These are phyloP conservation scores for Trametes meyenii DNA, from an alignment of 768 basidiomycete genomes.

Conservation along the genomic window DNA sequence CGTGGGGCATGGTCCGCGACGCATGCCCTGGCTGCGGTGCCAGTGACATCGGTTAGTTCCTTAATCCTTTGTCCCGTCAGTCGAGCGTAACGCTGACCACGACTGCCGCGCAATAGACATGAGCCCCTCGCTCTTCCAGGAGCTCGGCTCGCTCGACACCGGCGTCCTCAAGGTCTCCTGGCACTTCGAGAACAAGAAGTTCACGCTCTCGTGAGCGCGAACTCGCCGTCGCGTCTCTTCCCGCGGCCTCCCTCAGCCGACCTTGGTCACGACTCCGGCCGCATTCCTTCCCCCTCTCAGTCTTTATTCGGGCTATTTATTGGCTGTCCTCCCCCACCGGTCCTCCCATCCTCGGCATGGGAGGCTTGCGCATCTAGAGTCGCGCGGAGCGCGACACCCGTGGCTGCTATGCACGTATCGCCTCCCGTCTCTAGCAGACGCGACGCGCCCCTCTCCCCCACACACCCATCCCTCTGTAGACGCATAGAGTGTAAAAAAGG, in stretches of 20 bases:
- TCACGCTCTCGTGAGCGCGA: slow-evolving; percentile 12
- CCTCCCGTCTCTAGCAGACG: slow-evolving; percentile 19
- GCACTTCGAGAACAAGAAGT: slow-evolving; percentile 55
- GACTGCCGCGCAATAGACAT: slow-evolving; percentile 49
- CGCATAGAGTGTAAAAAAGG: slow-evolving; percentile 15
- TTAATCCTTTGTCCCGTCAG: background rate
- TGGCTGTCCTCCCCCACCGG: slow-evolving; percentile 2
- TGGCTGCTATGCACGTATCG: background rate
- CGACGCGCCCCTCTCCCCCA: background rate
- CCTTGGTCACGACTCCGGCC: background rate
- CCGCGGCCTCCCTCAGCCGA: background rate
- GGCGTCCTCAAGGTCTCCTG: slow-evolving; percentile 61
- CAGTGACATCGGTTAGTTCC: slow-evolving; percentile 58
- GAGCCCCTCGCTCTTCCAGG: slow-evolving; percentile 62
- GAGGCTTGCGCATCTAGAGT: slow-evolving; percentile 10
- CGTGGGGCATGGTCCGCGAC: slow-evolving; percentile 56
- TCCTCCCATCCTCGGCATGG: slow-evolving; percentile 18
- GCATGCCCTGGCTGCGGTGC: slow-evolving; percentile 58
- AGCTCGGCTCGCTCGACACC: slow-evolving; percentile 47
- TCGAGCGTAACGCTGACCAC: slow-evolving; percentile 1
- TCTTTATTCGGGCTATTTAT: slow-evolving; percentile 24
- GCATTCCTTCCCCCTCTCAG: background rate
- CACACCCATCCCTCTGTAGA: background rate
- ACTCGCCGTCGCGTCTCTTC: background rate
- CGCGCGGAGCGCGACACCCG: slow-evolving; percentile 17